phyloP scores from a whole-genome alignment of 805 yeast species.

The Lachancea lanzarotensis region DNA sequence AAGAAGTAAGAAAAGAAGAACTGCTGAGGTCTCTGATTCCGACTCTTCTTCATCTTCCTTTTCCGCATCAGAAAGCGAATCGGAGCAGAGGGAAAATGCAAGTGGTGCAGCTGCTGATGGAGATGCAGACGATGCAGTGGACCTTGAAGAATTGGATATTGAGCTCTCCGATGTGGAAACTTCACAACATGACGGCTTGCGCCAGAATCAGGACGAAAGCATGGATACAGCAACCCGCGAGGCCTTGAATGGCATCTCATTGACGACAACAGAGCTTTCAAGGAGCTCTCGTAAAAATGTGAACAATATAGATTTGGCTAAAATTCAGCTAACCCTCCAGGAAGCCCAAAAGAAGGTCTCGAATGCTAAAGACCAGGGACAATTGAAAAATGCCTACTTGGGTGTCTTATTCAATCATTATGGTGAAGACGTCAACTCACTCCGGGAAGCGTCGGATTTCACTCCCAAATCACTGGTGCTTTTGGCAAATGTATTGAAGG shows the following conservation, averaged over 20 bases:
- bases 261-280: constrained; percentile 35
- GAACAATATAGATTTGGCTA: constrained; percentile 27
- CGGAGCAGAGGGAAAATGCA: constrained; percentile 15
- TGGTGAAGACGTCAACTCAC: constrained; percentile 52
- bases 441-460: constrained; percentile 61
- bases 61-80: constrained; percentile 30
- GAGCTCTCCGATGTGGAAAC: constrained; percentile 23
- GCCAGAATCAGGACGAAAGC: constrained; percentile 11
- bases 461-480: constrained; percentile 48
- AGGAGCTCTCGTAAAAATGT: constrained; percentile 18
- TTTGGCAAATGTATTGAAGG: constrained; percentile 52
- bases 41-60: constrained; percentile 25
- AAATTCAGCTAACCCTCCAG: constrained; percentile 26
- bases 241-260: constrained; percentile 20
- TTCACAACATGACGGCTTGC: not conserved
- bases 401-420: constrained; percentile 50
- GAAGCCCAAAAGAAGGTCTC: constrained; percentile 19
- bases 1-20: constrained; percentile 75
- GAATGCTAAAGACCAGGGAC: constrained; percentile 10
- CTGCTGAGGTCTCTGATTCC: constrained; percentile 57
- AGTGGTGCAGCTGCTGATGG: constrained; percentile 10
- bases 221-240: constrained; percentile 19
- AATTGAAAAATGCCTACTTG: constrained; percentile 46
- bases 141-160: constrained; percentile 26
- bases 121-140: constrained; percentile 7